phyloP scores from a whole-genome alignment of 768 basidiomycete genomes.

The Coprinopsis marcescibilis region DNA sequence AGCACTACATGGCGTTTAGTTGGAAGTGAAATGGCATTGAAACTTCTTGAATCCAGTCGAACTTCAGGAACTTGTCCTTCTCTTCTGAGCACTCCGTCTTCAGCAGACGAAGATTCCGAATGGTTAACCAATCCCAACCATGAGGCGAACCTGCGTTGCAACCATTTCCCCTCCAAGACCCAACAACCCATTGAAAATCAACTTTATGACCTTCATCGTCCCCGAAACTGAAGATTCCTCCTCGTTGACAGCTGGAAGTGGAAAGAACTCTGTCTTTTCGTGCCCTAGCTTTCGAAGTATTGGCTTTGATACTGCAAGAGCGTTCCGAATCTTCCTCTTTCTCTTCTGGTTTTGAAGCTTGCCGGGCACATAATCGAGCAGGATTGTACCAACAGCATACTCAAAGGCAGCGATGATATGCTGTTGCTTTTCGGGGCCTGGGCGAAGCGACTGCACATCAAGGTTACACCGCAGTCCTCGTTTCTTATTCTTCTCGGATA shows the following conservation, averaged over 20 bases:
- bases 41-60: slow-evolving; percentile 20
- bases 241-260: neutral
- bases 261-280: neutral
- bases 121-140: slow-evolving; percentile 26
- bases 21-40: slow-evolving; percentile 19
- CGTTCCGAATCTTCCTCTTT: slow-evolving; percentile 14
- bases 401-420: neutral
- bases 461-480: neutral
- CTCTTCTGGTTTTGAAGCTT: neutral
- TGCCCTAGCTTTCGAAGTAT: neutral
- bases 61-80: slow-evolving; percentile 16
- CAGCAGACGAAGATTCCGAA: slow-evolving; percentile 20
- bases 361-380: neutral
- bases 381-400: neutral
- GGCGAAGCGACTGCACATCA: neutral
- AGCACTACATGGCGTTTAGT: slow-evolving; percentile 18
- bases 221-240: neutral
- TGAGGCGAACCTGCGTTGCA: slow-evolving; percentile 18
- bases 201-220: slow-evolving; percentile 17
- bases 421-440: neutral
- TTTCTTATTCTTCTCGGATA: neutral
- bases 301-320: slow-evolving; percentile 4
- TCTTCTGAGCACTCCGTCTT: slow-evolving; percentile 19
- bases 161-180: slow-evolving; percentile 14
- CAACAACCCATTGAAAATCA: slow-evolving; percentile 16